These are phyloP conservation scores for Plasmodium cynomolgi DNA, from an alignment of 169 alveolate species.

Conservation along the genomic window DNA sequence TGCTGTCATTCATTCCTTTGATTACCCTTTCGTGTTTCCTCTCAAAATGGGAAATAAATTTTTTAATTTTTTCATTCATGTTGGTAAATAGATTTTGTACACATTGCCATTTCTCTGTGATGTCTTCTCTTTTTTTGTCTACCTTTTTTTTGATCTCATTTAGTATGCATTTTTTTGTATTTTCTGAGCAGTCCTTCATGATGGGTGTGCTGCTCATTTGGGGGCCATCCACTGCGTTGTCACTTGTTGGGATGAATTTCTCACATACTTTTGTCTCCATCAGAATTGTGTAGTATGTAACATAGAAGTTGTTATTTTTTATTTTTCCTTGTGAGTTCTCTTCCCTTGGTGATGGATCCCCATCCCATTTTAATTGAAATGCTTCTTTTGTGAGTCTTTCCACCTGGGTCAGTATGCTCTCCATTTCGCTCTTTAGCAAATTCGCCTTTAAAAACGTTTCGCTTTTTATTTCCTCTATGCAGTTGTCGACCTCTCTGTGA, in stretches of 20 bases:
- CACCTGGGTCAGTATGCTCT: background rate
- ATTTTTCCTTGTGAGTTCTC: background rate
- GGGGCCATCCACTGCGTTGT: background rate
- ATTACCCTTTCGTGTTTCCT: constrained; percentile 3
- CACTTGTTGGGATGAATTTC: background rate
- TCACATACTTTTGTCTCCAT: constrained; percentile 5
- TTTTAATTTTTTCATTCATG: constrained; percentile 23
- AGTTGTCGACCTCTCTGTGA: background rate
- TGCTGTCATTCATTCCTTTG: background rate
- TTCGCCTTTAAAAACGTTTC: constrained; percentile 15
- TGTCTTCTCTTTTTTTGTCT: background rate
- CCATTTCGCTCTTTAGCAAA: constrained; percentile 18
- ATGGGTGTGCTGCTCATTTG: background rate
- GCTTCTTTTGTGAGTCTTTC: constrained; percentile 17
- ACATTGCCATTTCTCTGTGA: constrained; percentile 4
- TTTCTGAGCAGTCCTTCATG: background rate
- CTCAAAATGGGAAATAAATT: constrained; percentile 28
- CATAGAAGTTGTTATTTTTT: background rate
- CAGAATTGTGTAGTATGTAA: constrained; percentile 9
- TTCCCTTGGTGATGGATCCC: background rate
- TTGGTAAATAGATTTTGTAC: constrained; percentile 24
- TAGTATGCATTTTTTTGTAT: background rate
- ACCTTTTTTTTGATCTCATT: constrained; percentile 21
- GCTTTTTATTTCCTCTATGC: constrained; percentile 20
- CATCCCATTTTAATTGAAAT: background rate